Conservation (phyloP, 176 grass and related monocot species). For the Microstegium vimineum region DNA sequence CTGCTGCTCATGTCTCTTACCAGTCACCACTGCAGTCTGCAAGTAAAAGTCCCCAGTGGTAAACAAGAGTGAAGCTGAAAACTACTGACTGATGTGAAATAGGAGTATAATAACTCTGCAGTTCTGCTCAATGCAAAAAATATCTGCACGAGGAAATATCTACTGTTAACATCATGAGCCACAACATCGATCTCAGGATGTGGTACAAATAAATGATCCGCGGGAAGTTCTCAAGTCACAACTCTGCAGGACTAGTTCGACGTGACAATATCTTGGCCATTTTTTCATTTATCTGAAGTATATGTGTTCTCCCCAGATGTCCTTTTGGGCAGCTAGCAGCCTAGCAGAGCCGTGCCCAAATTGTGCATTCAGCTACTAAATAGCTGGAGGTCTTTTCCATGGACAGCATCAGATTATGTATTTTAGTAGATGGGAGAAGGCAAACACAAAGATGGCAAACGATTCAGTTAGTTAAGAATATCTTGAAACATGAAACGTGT, state of each 20-base stretch:
- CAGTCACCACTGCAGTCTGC: background rate
- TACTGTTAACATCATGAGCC: background rate
- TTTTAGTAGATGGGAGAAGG: slow-evolving; percentile 2
- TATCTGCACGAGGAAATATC: background rate
- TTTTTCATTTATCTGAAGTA: background rate
- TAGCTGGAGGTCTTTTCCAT: background rate
- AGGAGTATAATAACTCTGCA: background rate
- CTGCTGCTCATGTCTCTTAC: background rate
- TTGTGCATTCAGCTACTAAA: background rate
- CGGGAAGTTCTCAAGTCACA: background rate
- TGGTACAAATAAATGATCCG: background rate
- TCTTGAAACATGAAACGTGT: background rate
- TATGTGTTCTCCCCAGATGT: background rate
- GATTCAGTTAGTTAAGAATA: background rate
- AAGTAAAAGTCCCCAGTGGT: background rate
- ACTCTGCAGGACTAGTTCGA: background rate
- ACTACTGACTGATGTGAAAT: background rate
- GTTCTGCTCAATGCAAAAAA: background rate
- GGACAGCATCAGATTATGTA: background rate
- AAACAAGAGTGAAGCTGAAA: background rate
- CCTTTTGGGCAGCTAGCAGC: background rate
- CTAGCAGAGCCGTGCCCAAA: background rate
- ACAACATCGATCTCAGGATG: background rate
- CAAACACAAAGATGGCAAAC: background rate
- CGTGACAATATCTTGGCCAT: background rate